Evolutionary conservation across 192 early-diverging fungal genomes (phyloP), one percentile per base, ranked within the genome.

Genomic region (Chytriomyces confervae): DNA sequence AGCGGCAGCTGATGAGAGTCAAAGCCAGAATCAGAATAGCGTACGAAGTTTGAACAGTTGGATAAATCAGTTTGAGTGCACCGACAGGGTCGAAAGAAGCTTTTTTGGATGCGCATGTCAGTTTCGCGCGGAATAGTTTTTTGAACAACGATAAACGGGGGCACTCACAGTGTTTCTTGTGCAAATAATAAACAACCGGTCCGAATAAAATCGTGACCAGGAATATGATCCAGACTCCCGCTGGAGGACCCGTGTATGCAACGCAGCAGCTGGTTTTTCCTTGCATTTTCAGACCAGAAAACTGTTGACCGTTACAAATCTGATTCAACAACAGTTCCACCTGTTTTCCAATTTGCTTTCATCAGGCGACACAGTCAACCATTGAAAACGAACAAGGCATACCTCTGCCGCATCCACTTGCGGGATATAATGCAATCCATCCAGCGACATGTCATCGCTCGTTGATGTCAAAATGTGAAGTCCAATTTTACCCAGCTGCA

Each of bases 381-480:
- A n/a, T 13, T n/a, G 5, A 57, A 20, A 57, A 57, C 20, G 2
- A n/a, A 57, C 13, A 5, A 13, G 20, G 36, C 87, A 79, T 11
- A 90, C 79, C 48, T 91, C 89, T 6, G 79, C 76, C 3, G 72
- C 50, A 72, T 87, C 83, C 48, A 94, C 72, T 29, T 57, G 49
- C 5, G 72, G 60, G 13, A 81, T 77, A 80, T 87, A 95, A 79
- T 95, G 94, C 61, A 95, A 78, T 4, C 94, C 94, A 75, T 95
- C 94, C 7, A 66, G 48, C 10, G 92, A 91, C 63, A 80, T 78
- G 6, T 63, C 77, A 2, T 74, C 57, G 20, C 16, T 13, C 3
- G 81, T 81, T 18, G 79, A 81, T 20, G 76, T 66, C 9, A 83
- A 62, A 81, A 90, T 88, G 20, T 79, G 66, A 0, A 79, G 63